Base-by-base conservation (phyloP, 78 protist genomes). In the Pelomyxa schiedti region DNA sequence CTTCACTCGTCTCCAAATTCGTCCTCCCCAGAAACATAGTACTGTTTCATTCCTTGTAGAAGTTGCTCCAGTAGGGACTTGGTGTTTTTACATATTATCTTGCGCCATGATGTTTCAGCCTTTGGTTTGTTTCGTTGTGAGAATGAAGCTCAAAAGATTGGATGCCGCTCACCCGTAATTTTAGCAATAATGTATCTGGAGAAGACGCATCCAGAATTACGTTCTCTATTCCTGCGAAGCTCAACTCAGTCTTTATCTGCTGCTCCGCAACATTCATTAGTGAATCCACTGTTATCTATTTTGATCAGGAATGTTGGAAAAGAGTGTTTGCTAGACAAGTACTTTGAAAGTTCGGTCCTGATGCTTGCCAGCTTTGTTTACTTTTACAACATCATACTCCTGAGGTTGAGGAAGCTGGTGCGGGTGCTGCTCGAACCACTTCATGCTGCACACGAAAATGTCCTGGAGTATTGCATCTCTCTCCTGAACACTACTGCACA, bases 211-310 rank as follows among this genome's bases (percentile, higher is more conserved):
- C 87, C 6, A 80, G 29, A 8, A 24, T 9, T 24, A 82, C 87
- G 36, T 79, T 79, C 8, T 82, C 87, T 29, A 82, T 79, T 41
- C 83, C 87, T 35, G 87, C 87, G 74, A 79, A 82, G 30, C 64
- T 30, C 66, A 78, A 69, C 75, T 82, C 87, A 6, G 70, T 52
- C 69, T 79, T 79, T 42, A 82, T 82, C 47, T 69, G 75, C 75
- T 79, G 78, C 32, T 47, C 16, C 66, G 69, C 78, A 4, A 82
- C 28, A 64, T 79, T 82, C 26, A 82, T 35, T 1, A 82, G 40
- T 0, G 83, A 79, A 32, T 82, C 87, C 32, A 79, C 72, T 1
- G 87, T 82, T 4, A 82, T 36, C 41, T n/a, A n/a, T n/a, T n/a
- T n/a, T n/a, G n/a, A n/a, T n/a, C n/a, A n/a, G n/a, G n/a, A n/a